Evolutionary conservation across 2,329 filamentous ascomycete genomes (phyloP), one percentile per base, ranked within the genome.

Genomic region (Thielaviopsis populi): DNA sequence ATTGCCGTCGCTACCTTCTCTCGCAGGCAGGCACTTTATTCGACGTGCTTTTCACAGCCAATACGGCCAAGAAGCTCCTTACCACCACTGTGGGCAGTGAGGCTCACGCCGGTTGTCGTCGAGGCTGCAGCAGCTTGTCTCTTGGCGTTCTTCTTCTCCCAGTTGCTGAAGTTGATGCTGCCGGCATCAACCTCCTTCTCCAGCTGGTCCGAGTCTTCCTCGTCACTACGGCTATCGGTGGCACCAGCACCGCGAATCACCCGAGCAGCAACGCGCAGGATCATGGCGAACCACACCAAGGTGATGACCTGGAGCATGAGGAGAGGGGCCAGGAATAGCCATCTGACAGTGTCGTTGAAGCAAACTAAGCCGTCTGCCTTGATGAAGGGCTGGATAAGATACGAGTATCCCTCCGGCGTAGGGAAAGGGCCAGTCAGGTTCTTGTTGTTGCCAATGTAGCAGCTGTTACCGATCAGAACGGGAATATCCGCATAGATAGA

Each of bases 261-360:
- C 67, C 86, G 85, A 67, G 87, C 80, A 24, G 91, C 91, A 1
- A 99, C 88, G 65, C 85, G 83, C 46, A 91, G 75, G 68, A 97
- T 96, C 84, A 96, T 88, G 67, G 79, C 80, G 71, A 97, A 95
- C 94, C 94, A 97, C 67, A 88, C 80, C 42, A 95, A 77, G 40
- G 88, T 91, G 62, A 99, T 81, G 24, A 80, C 77, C 74, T 97
- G 91, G 24, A 99, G 79, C 43, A 86, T 81, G 13, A 95, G 77
- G 2, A 99, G 83, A 46, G 89, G 80, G 10, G 80, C 78, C 17
- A 97, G 77, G 76, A 97, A 97, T 13, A 80, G 78, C 80, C 83
- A 88, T 70, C 86, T 85, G 70, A 96, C 83, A 11, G 79, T 80
- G 24, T 83, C 74, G 69, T 88, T 89, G 79, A 86, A 95, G 79